Evolutionary conservation across 306 rosid genomes (phyloP), one percentile per base, ranked within the genome.

Genomic region (Dryas drummondii): DNA sequence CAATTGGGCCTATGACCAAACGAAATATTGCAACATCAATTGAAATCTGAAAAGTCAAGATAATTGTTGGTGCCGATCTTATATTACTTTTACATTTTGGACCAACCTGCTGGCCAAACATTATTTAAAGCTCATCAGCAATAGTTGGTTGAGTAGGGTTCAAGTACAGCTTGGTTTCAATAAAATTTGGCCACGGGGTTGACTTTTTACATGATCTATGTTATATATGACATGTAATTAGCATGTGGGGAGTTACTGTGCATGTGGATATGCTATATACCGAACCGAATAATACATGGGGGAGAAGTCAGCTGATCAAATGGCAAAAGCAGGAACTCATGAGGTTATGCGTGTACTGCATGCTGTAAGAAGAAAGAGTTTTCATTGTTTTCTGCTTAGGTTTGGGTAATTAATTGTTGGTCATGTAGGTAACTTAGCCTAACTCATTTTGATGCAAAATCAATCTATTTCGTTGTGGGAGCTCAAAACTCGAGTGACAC

Each of bases 31-130:
- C 37, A 2, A 32, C 37, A 32, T 32, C 37, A 32, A 32, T 32
- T 32, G 37, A 32, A 32, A 32, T 32, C 3, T 32, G 2, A 32
- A 2, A 32, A 32, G 37, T 32, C 3, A 32, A 32, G 37, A 32
- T 32, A 32, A 32, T 32, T 1, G 37, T 32, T 32, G 37, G 37
- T 32, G 37, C 37, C 37, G 22, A 22, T 32, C 3, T 32, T 32
- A 2, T 32, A 2, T 32, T 32, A 0, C 37, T 32, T 2, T 32
- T 32, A 59, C 58, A 15, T 59, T 72, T 59, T 72, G 48, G 57
- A 59, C 76, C 76, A 72, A 59, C 76, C 57, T 72, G 55, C 10
- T 19, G 75, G 41, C 66, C 15, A 47, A 16, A 54, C 53, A 59
- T 55, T 42, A 71, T 10, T 71, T 71, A 9, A 53, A 67, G 9